Percentiles rank a stretch among this genome's conserved stretches.
These are phyloP conservation scores for Luvunga scandens DNA, from an alignment of 345 rosid genomes.

Conservation along the genomic window DNA sequence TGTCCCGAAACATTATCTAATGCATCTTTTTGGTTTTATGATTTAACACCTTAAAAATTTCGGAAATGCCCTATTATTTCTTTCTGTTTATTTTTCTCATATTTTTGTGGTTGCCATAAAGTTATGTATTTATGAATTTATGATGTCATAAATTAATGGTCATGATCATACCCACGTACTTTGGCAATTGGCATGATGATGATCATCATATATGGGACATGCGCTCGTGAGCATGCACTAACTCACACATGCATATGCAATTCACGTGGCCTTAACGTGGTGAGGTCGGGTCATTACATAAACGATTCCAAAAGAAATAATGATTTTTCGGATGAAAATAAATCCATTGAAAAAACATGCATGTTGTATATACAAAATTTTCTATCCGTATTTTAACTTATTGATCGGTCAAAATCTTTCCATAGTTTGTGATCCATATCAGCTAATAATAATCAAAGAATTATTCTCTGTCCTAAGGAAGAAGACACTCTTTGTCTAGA, in stretches of 20 bases:
- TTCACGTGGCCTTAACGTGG: slow-evolving; percentile 46
- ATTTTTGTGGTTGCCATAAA: neutral
- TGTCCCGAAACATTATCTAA: slow-evolving; percentile 1
- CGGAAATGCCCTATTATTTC: neutral
- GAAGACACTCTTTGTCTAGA: no score
- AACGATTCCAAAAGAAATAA: slow-evolving; percentile 14
- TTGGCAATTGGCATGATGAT: neutral
- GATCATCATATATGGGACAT: slow-evolving; percentile 18
- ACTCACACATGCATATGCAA: slow-evolving; percentile 26
- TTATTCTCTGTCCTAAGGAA: no score
- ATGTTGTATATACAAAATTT: no score
- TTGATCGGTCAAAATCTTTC: neutral
- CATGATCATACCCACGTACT: neutral
- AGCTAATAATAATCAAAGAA: no score
- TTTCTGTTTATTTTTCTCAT: neutral
- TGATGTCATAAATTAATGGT: slow-evolving; percentile 7
- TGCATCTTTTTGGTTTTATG: slow-evolving; percentile 1
- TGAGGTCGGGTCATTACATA: slow-evolving; percentile 29
- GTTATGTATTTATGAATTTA: neutral
- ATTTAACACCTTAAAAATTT: neutral
- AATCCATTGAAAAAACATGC: neutral
- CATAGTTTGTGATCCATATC: neutral
- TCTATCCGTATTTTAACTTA: neutral
- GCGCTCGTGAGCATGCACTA: slow-evolving; percentile 16
- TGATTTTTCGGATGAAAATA: slow-evolving; percentile 5